Evolutionary conservation across 2,329 filamentous ascomycete genomes (phyloP).

Genomic region (Sporothrix globosa): DNA sequence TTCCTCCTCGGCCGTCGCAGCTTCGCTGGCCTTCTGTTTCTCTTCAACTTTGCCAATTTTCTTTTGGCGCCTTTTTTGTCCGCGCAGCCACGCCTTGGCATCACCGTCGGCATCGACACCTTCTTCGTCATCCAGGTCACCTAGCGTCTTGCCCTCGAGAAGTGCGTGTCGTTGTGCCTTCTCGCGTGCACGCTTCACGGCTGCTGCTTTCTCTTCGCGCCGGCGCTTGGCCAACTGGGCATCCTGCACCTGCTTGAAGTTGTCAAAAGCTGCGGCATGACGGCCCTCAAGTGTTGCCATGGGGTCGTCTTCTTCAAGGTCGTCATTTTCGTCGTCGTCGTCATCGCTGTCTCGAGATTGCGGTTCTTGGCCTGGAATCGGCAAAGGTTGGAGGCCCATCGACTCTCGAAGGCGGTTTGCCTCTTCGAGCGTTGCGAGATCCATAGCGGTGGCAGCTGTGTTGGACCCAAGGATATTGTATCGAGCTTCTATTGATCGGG

Average conservation of each 20-base stretch:
- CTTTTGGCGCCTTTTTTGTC: slow-evolving; percentile 91
- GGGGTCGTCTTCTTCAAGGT: slow-evolving; percentile 64
- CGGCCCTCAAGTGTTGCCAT: slow-evolving; percentile 84
- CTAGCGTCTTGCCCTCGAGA: slow-evolving; percentile 81
- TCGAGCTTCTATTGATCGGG: neutral
- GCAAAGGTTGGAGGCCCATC: slow-evolving; percentile 86
- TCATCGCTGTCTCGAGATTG: slow-evolving; percentile 7
- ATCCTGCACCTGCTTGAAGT: slow-evolving; percentile 67
- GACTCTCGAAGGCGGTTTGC: slow-evolving; percentile 89
- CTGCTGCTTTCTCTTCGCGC: slow-evolving; percentile 78
- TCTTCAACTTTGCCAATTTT: slow-evolving; percentile 85
- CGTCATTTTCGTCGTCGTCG: slow-evolving; percentile 38
- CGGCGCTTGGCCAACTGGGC: slow-evolving; percentile 76
- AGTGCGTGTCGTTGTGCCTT: slow-evolving; percentile 73
- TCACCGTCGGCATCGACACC: slow-evolving; percentile 58
- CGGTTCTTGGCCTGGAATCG: slow-evolving; percentile 68
- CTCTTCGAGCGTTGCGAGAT: slow-evolving; percentile 81
- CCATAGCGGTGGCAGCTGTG: slow-evolving; percentile 49
- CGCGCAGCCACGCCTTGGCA: slow-evolving; percentile 82
- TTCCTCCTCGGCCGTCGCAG: slow-evolving; percentile 67
- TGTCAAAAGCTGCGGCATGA: slow-evolving; percentile 72
- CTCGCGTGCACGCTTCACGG: slow-evolving; percentile 86
- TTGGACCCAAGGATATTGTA: neutral
- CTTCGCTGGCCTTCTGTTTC: slow-evolving; percentile 66
- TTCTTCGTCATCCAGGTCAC: slow-evolving; percentile 69